phyloP scores from a whole-genome alignment of 139 green algal species.

The Haematococcus sp. region DNA sequence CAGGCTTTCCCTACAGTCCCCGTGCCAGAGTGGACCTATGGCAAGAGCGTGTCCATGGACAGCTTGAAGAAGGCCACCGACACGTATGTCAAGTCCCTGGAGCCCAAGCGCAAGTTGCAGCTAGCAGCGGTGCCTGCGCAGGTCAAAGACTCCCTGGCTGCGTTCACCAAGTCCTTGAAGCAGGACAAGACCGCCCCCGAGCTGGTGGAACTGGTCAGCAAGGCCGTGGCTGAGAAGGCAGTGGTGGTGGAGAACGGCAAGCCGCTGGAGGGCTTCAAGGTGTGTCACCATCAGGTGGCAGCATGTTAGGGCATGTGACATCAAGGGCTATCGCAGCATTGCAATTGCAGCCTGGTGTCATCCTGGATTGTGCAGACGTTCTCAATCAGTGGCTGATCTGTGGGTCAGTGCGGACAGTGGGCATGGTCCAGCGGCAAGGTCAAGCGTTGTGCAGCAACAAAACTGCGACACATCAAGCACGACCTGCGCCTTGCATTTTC shows the following conservation, averaged over 20 bases:
- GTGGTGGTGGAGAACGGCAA: conserved; percentile 45
- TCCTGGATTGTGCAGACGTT: too few relatives aligned
- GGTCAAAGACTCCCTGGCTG: conserved; percentile 29
- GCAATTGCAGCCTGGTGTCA: too few relatives aligned
- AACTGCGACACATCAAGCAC: too few relatives aligned
- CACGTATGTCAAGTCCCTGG: conserved; percentile 41
- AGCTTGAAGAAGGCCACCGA: conserved; percentile 40
- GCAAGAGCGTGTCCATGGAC: conserved; percentile 39
- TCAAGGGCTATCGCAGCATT: neutral
- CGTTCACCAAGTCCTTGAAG: conserved; percentile 6
- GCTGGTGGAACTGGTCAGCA: conserved; percentile 14
- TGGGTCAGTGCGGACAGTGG: neutral
- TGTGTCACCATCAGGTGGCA: conserved; percentile 2
- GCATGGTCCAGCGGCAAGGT: too few relatives aligned
- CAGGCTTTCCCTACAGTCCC: conserved; percentile 40
- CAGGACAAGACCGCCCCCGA: conserved; percentile 14
- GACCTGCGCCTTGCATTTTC: too few relatives aligned
- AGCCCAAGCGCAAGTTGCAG: conserved; percentile 51
- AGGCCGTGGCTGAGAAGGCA: conserved; percentile 42
- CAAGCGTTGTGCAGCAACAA: too few relatives aligned
- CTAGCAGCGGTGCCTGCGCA: conserved; percentile 25
- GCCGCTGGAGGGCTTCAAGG: conserved; percentile 37
- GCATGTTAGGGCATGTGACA: neutral
- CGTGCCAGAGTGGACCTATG: conserved; percentile 45
- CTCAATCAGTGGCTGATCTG: too few relatives aligned